Base-by-base conservation (phyloP, 106 monocot species). In the Posidonia australis region DNA sequence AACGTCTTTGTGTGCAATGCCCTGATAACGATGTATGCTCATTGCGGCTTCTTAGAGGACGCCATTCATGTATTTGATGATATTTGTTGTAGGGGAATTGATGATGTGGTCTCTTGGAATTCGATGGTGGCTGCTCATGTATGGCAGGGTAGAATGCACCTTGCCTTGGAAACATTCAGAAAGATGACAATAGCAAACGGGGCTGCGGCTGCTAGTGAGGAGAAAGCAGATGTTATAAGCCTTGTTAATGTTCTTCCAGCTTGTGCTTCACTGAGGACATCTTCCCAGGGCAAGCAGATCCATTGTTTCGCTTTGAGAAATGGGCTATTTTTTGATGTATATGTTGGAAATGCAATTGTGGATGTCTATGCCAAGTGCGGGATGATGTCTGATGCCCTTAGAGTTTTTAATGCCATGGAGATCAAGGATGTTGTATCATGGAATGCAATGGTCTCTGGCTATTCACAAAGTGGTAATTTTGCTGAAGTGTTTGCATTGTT, bases 1-100 rank as follows among this genome's bases (percentile, higher is more conserved):
- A 88, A 93, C 70, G 83, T 88, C 13, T 93, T 88, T 55, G 88
- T 83, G 3, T 85, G 88, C 81, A 93, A 93, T 74, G 78, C 75
- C 13, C 65, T 93, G 47, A 57, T 93, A 23, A 42, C 88, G 5
- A 83, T 86, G 93, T 93, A 93, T 54, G 61, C 78, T 0, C 72
- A 85, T 9, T 85, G 88, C 64, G 77, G 81, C 17, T 66, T 70
- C 54, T 19, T 66, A 14, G 69, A 67, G 5, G 83, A 85, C 18
- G 85, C 93, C 24, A 18, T 67, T 44, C 23, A 31, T 9, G 64
- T 93, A 36, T 93, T 93, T 49, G 73, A 89, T 44, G 83, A 86
- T 67, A 93, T 78, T 62, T 53, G 68, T 19, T 13, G 19, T 17
- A 77, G 74, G 23, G 77, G 83, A 25, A 85, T 86, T 32, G 83